Evolutionary conservation across 306 rosid species (phyloP).

Genomic region (Vigna nakashimae): DNA sequence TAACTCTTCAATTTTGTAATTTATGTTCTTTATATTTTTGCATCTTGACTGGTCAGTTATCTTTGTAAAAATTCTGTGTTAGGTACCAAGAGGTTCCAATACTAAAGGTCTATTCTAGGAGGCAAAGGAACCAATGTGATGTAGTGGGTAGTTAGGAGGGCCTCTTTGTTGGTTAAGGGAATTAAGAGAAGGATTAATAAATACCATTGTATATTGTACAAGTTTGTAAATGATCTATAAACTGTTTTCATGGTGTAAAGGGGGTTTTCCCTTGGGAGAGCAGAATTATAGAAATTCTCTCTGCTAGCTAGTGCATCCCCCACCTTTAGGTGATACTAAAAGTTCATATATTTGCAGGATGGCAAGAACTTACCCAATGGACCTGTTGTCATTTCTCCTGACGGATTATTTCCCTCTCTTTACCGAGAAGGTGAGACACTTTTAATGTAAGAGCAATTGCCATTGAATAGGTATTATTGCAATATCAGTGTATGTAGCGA

Average conservation of each 20-base stretch:
- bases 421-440: slow-evolving; percentile 82
- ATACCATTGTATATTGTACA: neutral
- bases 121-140: no score
- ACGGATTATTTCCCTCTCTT: slow-evolving; percentile 92
- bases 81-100: no score
- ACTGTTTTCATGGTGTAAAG: no score
- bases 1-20: neutral
- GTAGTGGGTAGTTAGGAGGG: no score
- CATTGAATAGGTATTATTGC: neutral
- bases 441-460: neutral
- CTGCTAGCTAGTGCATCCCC: no score
- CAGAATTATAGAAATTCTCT: no score
- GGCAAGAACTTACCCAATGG: slow-evolving; percentile 90
- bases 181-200: no score
- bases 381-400: slow-evolving; percentile 95
- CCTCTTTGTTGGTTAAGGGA: no score
- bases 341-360: slow-evolving; percentile 61
- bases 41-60: neutral
- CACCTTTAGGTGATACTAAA: neutral
- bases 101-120: no score
- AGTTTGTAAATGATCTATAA: no score
- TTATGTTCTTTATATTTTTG: neutral
- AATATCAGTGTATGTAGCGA: slow-evolving; percentile 21
- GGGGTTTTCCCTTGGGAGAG: no score
- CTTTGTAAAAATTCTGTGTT: neutral